Conservation (phyloP, 352 stramenopile genomes). For the Aphanomyces euteiches region DNA sequence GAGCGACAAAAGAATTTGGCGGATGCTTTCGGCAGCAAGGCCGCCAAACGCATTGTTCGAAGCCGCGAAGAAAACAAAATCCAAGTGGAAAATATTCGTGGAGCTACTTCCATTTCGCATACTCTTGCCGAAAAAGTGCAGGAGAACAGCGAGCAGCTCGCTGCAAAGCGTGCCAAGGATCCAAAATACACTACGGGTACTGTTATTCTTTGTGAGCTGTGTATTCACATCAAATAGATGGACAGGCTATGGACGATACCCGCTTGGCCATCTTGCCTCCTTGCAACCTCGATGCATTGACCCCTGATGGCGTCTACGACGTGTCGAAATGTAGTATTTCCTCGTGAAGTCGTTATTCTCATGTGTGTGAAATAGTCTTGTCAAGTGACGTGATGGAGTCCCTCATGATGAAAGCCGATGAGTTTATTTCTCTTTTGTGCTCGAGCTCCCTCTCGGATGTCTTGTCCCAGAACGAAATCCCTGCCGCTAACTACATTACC, state of each 20-base stretch:
- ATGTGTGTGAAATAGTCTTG: constrained; percentile 43
- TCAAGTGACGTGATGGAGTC: constrained; percentile 65
- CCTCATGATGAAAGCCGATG: constrained; percentile 67
- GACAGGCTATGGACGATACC: constrained; percentile 23
- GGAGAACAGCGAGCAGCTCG: constrained; percentile 47
- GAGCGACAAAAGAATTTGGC: constrained; percentile 71
- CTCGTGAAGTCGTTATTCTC: neutral
- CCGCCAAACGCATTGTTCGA: constrained; percentile 80
- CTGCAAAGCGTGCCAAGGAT: constrained; percentile 50
- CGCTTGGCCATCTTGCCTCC: constrained; percentile 66
- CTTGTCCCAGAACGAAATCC: constrained; percentile 42
- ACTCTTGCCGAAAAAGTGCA: constrained; percentile 75
- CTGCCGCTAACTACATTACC: constrained; percentile 45
- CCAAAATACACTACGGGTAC: constrained; percentile 45
- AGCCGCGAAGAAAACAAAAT: constrained; percentile 81
- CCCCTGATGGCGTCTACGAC: constrained; percentile 71
- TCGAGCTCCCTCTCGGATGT: constrained; percentile 58
- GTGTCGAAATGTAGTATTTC: constrained; percentile 63
- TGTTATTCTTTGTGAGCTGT: neutral
- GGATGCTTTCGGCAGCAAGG: constrained; percentile 77
- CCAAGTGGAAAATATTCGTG: constrained; percentile 68
- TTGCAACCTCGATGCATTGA: constrained; percentile 65
- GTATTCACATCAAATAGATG: constrained; percentile 1
- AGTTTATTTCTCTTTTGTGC: constrained; percentile 60
- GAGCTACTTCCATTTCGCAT: constrained; percentile 57